These are phyloP conservation scores for Centrapalus pauciflorus DNA, from an alignment of 129 eudicot genomes.

Conservation along the genomic window DNA sequence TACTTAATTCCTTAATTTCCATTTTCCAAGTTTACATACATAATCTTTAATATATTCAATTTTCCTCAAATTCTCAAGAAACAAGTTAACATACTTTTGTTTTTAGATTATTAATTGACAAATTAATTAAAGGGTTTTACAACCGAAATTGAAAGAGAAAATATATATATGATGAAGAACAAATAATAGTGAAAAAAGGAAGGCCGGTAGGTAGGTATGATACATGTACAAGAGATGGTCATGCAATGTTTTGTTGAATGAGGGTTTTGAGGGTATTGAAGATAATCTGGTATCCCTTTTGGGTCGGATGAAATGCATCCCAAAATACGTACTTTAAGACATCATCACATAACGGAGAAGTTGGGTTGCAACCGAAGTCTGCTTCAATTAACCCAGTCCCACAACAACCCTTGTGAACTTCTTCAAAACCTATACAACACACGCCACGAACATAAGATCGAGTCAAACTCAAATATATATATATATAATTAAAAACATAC, in stretches of 20 bases:
- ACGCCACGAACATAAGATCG: not conserved
- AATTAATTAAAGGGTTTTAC: not conserved
- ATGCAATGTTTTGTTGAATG: constrained; percentile 23
- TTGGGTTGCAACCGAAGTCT: constrained; percentile 45
- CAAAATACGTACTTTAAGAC: constrained; percentile 47
- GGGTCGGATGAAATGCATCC: constrained; percentile 58
- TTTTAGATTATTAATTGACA: not conserved
- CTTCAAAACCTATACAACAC: constrained; percentile 33
- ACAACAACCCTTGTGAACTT: constrained; percentile 57
- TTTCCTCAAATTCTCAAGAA: not conserved
- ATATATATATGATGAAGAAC: too few relatives aligned
- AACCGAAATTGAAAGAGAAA: too few relatives aligned
- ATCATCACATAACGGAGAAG: constrained; percentile 45
- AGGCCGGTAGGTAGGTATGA: too few relatives aligned
- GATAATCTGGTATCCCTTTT: constrained; percentile 32
- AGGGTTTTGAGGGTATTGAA: constrained; percentile 32
- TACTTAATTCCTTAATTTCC: not conserved
- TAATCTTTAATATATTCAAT: not conserved
- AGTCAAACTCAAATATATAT: not conserved
- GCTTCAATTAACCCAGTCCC: constrained; percentile 75
- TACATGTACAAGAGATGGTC: not conserved
- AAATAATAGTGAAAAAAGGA: too few relatives aligned
- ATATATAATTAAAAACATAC: too few relatives aligned
- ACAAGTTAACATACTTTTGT: not conserved
- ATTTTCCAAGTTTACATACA: not conserved